A percentile compares a stretch with the other conserved stretches of the same genome.
Conservation (phyloP, 2,329 filamentous ascomycete species). For the Phoma herbarum region DNA sequence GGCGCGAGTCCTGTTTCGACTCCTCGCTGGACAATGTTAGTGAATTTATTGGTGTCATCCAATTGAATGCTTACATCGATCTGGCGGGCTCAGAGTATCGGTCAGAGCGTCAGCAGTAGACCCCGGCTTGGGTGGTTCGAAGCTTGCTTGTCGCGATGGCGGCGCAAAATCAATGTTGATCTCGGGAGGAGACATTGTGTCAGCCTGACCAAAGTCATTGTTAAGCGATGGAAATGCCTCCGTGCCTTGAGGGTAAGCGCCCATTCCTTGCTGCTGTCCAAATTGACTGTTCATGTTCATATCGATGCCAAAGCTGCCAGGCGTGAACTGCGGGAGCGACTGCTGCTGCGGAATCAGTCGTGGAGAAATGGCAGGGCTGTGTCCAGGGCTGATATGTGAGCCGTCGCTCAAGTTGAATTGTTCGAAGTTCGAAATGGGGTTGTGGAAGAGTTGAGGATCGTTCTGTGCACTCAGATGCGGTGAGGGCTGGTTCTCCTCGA, state of each 20-base stretch:
- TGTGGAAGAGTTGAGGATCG: slow-evolving; percentile 77
- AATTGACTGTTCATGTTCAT: slow-evolving; percentile 60
- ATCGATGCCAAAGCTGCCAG: slow-evolving; percentile 58
- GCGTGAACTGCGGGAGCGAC: slow-evolving; percentile 59
- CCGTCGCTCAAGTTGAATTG: slow-evolving; percentile 73
- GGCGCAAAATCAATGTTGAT: slow-evolving; percentile 96
- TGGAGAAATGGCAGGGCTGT: slow-evolving; percentile 77
- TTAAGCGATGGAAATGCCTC: slow-evolving; percentile 61
- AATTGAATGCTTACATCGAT: slow-evolving; percentile 61
- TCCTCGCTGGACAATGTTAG: slow-evolving; percentile 56
- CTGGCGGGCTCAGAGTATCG: slow-evolving; percentile 74
- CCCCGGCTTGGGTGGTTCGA: slow-evolving; percentile 71
- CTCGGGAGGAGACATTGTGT: slow-evolving; percentile 87
- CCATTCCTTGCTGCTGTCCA: slow-evolving; percentile 56
- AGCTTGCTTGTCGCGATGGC: slow-evolving; percentile 70
- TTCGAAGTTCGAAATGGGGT: slow-evolving; percentile 75
- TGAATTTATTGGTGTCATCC: slow-evolving; percentile 2
- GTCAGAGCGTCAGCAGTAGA: slow-evolving; percentile 69
- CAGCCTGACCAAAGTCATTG: slow-evolving; percentile 72
- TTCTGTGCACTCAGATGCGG: slow-evolving; percentile 78
- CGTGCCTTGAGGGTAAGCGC: slow-evolving; percentile 61
- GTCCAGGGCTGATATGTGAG: slow-evolving; percentile 66
- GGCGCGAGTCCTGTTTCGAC: slow-evolving; percentile 63
- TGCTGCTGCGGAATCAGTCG: slow-evolving; percentile 73
- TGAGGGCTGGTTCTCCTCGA: slow-evolving; percentile 80